Conservation (phyloP, 2,329 filamentous ascomycete species). For the Helotiales sp. region DNA sequence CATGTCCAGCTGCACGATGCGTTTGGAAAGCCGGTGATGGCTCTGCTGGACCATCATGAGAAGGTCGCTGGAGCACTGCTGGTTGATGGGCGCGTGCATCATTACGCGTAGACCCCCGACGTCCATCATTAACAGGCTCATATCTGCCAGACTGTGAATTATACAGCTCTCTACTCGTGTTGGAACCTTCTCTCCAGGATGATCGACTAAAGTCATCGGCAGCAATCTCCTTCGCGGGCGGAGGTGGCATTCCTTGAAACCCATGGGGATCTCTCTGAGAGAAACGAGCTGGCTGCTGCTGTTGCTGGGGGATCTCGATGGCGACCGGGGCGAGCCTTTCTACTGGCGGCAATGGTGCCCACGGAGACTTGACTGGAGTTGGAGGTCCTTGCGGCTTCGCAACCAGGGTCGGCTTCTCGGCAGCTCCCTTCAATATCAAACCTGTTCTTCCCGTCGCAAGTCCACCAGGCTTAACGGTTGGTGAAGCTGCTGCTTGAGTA, state of each 20-base stretch:
- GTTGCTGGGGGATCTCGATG: conserved; percentile 52
- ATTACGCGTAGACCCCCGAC: conserved; percentile 67
- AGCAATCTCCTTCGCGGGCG: conserved; percentile 77
- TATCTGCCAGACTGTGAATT: conserved; percentile 96
- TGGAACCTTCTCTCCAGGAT: conserved; percentile 72
- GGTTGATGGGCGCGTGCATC: conserved; percentile 71
- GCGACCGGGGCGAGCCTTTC: conserved; percentile 74
- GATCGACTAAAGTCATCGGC: conserved; percentile 90
- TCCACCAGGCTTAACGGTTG: conserved; percentile 31
- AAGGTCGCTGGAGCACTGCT: conserved; percentile 74
- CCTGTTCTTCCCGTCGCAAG: conserved; percentile 49
- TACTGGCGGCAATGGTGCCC: conserved; percentile 83
- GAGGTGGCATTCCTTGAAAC: conserved; percentile 53
- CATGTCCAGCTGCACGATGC: conserved; percentile 63
- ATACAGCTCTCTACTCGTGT: conserved; percentile 74
- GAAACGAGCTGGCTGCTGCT: conserved; percentile 44
- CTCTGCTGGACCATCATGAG: conserved; percentile 71
- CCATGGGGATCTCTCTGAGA: conserved; percentile 55
- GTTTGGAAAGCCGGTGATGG: conserved; percentile 87
- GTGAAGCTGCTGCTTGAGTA: conserved; percentile 30
- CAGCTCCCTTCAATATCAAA: conserved; percentile 64
- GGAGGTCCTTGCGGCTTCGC: conserved; percentile 68
- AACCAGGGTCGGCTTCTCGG: conserved; percentile 72
- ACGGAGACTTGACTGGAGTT: conserved; percentile 82
- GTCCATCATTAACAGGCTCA: conserved; percentile 77